Evolutionary conservation across 139 green algal species (phyloP), one percentile per base, ranked within the genome.

Genomic region (Coelastrella sp.): DNA sequence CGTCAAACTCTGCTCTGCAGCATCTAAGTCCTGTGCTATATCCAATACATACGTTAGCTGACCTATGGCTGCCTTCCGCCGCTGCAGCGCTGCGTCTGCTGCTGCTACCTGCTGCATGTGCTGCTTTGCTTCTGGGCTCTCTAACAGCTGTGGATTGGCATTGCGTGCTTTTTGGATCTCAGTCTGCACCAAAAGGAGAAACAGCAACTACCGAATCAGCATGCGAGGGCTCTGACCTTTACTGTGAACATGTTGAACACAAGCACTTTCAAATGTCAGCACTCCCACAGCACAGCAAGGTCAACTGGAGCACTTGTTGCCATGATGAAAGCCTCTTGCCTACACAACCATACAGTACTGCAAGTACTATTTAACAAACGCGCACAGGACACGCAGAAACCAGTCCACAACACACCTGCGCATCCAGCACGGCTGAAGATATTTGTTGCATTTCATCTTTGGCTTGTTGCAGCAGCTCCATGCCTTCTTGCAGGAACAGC

Each of bases 391-490:
- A 13, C 11, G 8, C 8, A 19, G 8, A 71, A 1, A 71, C 8
- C 61, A 71, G 61, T 13, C 61, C 8, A 10, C 61, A 71, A 71
- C 82, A 5, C 14, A 87, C 82, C 82, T 87, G 82, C 65, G 82
- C 82, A 19, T 87, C 54, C 13, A 5, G 14, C 10, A 87, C 82
- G 78, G 82, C 64, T 87, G 64, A 20, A 32, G 32, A 32, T 19
- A 87, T 64, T 57, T 68, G 32, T 65, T 66, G 32, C 82, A 87
- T 87, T 32, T 87, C 82, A 2, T 87, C 65, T 22, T 87, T 87
- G 32, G 82, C 82, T 65, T 79, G 65, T 11, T 87, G 82, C 82
- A 87, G 82, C 64, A 87, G 64, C 65, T 87, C 82, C 82, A 78
- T 59, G 5, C 65, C 64, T 65, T 87, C 82, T n/a, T 68, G 20